Base-by-base conservation (phyloP, 164 flowering plant genomes). In the Annona cherimola region DNA sequence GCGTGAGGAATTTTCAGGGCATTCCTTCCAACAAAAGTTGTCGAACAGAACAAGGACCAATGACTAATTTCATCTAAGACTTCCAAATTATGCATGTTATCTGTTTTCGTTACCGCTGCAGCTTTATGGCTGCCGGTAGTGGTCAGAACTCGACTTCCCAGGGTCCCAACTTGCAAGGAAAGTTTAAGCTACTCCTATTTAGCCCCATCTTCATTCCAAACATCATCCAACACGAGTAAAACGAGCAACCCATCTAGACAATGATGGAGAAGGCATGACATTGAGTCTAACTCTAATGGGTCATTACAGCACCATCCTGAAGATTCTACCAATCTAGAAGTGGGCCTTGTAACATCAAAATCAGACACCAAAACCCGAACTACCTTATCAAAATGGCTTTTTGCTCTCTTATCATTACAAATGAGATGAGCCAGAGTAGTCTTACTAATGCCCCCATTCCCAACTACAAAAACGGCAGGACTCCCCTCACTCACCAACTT, bases 91-190 rank as follows among this genome's bases (percentile, higher is more conserved):
- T 73, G 59, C 1, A 45, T 20, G 14, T 43, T 3, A 11, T 35
- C 44, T 2, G 66, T 11, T 5, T 60, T 45, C 45, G 45, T 67
- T 5, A 8, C 61, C 3, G 2, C 1, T 4, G 71, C 20, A 19
- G 46, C 59, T 16, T 45, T 5, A 8, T 43, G 7, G 35, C 12
- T 61, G 63, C 67, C 44, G 68, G 66, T 74, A 12, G 76, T 74
- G 35, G 68, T 67, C 50, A 74, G 20, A 16, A 74, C 45, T 45
- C n/a, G 67, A 41, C 76, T 67, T 61, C 71, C 71, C 8, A 20
- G 45, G 3, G 9, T 59, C 1, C 75, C 69, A 66, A 35, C 42
- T 42, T n/a, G 5, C 3, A 73, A n/a, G 5, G 55, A 64, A 39
- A 9, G 43, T 19, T 7, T 20, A 11, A 69, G 39, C 12, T 3